Percentiles rank a stretch among this genome's conserved stretches.
phyloP scores from a whole-genome alignment of 352 stramenopile species.

The Globisporangium spiculum region DNA sequence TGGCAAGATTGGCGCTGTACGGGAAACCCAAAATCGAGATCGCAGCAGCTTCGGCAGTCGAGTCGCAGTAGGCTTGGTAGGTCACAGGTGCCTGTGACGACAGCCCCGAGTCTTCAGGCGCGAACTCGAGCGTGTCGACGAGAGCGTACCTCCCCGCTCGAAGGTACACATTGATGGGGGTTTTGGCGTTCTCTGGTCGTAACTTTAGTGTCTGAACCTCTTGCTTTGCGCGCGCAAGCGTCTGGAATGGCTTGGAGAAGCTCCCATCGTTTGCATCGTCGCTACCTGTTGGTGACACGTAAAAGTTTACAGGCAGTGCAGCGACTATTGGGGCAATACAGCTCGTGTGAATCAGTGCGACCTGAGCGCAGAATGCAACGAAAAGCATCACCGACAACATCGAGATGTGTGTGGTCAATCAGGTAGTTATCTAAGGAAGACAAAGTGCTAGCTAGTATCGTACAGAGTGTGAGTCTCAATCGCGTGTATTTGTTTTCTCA shows the following conservation, averaged over 20 bases:
- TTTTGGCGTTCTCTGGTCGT: slow-evolving; percentile 19
- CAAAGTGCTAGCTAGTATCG: background rate
- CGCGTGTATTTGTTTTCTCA: background rate
- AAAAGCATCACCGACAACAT: background rate
- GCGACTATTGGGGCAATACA: background rate
- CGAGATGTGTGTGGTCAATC: too few relatives aligned
- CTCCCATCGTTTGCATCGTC: slow-evolving; percentile 41
- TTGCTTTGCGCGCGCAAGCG: slow-evolving; percentile 42
- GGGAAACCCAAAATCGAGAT: slow-evolving; percentile 44
- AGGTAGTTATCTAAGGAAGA: background rate
- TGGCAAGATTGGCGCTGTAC: slow-evolving; percentile 33
- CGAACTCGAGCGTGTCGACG: slow-evolving; percentile 51
- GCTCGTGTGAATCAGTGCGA: background rate
- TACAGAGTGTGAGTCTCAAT: background rate
- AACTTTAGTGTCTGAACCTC: slow-evolving; percentile 32
- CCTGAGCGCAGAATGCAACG: background rate
- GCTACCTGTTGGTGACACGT: slow-evolving; percentile 44
- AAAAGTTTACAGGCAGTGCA: slow-evolving; percentile 25
- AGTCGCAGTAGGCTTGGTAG: slow-evolving; percentile 73
- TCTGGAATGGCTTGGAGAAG: slow-evolving; percentile 45
- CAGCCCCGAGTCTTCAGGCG: slow-evolving; percentile 35
- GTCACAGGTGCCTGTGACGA: slow-evolving; percentile 33
- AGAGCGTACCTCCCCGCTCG: slow-evolving; percentile 56
- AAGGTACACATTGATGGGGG: slow-evolving; percentile 58
- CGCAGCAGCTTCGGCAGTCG: slow-evolving; percentile 25